A percentile compares a stretch with the other conserved stretches of the same genome.
phyloP scores from a whole-genome alignment of 2,329 filamentous ascomycete genomes.

The Ophiostoma sp. region DNA sequence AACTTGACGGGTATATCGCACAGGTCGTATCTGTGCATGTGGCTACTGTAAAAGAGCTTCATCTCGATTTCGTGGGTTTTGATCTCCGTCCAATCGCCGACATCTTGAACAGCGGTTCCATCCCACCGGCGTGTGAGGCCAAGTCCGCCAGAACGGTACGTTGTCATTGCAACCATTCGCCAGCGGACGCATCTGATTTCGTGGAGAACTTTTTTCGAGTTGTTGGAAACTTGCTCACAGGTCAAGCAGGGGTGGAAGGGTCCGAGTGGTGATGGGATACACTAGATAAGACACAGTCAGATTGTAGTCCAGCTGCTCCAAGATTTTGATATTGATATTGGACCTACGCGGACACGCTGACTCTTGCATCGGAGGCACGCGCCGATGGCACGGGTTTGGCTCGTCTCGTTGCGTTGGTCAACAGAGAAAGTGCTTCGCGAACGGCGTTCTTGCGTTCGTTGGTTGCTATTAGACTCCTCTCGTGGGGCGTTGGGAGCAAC shows the following conservation, averaged over 20 bases:
- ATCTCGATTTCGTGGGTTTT: slow-evolving; percentile 41
- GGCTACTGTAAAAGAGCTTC: slow-evolving; percentile 31
- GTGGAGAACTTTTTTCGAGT: slow-evolving; percentile 51
- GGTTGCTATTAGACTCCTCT: neutral
- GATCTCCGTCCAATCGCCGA: slow-evolving; percentile 39
- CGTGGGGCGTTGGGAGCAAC: neutral
- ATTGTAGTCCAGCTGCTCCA: neutral
- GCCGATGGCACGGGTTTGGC: slow-evolving; percentile 39
- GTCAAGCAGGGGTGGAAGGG: slow-evolving; percentile 39
- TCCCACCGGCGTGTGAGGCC: slow-evolving; percentile 47
- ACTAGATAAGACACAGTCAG: slow-evolving; percentile 15
- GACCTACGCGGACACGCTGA: slow-evolving; percentile 47
- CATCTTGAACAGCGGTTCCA: slow-evolving; percentile 44
- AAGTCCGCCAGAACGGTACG: slow-evolving; percentile 48
- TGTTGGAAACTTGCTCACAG: slow-evolving; percentile 42
- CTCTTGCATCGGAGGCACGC: slow-evolving; percentile 49
- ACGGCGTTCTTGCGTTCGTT: slow-evolving; percentile 6
- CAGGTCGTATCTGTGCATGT: slow-evolving; percentile 38
- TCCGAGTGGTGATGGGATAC: slow-evolving; percentile 32
- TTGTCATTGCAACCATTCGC: slow-evolving; percentile 44
- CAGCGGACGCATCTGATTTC: slow-evolving; percentile 46
- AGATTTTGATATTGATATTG: too few relatives aligned
- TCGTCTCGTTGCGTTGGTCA: slow-evolving; percentile 37
- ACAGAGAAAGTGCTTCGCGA: slow-evolving; percentile 32
- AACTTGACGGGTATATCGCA: slow-evolving; percentile 42